phyloP scores from a whole-genome alignment of 83 land plant species.

The Diphasiastrum complanatum region DNA sequence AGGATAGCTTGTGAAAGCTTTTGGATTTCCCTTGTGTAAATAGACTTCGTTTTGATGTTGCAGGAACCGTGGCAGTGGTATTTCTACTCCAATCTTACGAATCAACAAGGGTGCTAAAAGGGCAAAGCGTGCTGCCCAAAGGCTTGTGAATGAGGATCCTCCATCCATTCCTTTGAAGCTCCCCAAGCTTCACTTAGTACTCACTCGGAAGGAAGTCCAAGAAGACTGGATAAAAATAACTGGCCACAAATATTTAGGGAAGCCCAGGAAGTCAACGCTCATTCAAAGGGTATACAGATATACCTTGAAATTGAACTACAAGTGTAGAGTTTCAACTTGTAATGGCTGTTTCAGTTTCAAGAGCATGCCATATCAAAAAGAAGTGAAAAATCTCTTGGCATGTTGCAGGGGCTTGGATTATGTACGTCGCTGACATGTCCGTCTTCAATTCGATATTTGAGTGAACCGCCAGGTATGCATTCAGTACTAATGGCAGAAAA shows the following conservation, averaged over 20 bases:
- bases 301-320: neutral
- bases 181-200: slow-evolving; percentile 44
- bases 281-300: slow-evolving; percentile 27
- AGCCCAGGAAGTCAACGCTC: slow-evolving; percentile 44
- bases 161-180: slow-evolving; percentile 51
- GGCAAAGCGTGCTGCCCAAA: slow-evolving; percentile 28
- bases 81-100: slow-evolving; percentile 10
- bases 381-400: neutral
- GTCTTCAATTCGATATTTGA: slow-evolving; percentile 43
- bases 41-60: neutral
- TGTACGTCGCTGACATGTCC: slow-evolving; percentile 50
- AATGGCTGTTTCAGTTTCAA: neutral
- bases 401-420: slow-evolving; percentile 46
- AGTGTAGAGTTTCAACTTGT: neutral
- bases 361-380: neutral
- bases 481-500: too few species aligned
- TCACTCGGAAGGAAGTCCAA: slow-evolving; percentile 44
- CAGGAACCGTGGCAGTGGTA: neutral
- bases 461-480: slow-evolving; percentile 46
- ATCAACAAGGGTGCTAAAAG: slow-evolving; percentile 20
- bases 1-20: too few species aligned
- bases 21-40: too few species aligned
- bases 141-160: slow-evolving; percentile 37
- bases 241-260: slow-evolving; percentile 44
- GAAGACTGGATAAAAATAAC: slow-evolving; percentile 52